Conservation (phyloP, 2,329 filamentous ascomycete genomes). For the Aplosporella prunicola region DNA sequence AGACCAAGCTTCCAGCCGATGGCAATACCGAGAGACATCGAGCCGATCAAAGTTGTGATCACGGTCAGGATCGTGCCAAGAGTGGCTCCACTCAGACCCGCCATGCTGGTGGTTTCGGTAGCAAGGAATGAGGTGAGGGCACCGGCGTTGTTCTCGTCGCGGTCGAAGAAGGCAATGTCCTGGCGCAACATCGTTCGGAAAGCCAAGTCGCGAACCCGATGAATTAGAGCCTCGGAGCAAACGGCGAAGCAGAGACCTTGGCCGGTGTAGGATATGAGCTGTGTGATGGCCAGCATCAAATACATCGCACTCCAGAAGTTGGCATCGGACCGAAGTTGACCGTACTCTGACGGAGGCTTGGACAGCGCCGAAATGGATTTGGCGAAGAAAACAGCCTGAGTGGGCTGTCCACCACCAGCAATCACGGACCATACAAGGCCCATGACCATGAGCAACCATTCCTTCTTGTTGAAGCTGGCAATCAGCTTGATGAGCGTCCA, state of each 20-base stretch:
- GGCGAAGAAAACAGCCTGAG: slow-evolving; percentile 72
- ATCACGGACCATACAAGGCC: slow-evolving; percentile 67
- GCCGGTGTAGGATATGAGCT: slow-evolving; percentile 52
- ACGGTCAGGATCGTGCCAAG: slow-evolving; percentile 80
- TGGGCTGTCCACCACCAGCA: slow-evolving; percentile 71
- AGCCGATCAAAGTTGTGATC: slow-evolving; percentile 65
- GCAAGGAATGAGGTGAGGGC: slow-evolving; percentile 78
- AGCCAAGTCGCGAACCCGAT: slow-evolving; percentile 69
- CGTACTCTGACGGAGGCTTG: slow-evolving; percentile 43
- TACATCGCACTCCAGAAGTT: slow-evolving; percentile 89
- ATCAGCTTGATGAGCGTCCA: slow-evolving; percentile 73
- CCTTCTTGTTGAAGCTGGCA: slow-evolving; percentile 65
- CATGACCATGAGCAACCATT: slow-evolving; percentile 61
- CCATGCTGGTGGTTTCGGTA: slow-evolving; percentile 80
- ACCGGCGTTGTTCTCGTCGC: slow-evolving; percentile 79
- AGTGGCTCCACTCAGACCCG: slow-evolving; percentile 78
- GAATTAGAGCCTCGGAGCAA: slow-evolving; percentile 78
- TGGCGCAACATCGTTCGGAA: slow-evolving; percentile 86
- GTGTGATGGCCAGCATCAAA: slow-evolving; percentile 68
- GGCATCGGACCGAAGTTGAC: slow-evolving; percentile 55
- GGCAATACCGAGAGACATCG: slow-evolving; percentile 59
- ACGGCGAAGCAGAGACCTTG: slow-evolving; percentile 64
- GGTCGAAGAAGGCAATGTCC: slow-evolving; percentile 87
- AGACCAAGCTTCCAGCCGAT: slow-evolving; percentile 84
- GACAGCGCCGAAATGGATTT: slow-evolving; percentile 72